Percentiles rank a stretch among this genome's conserved stretches.
Conservation (phyloP, 805 yeast species). For the Yamadazyma olivae region DNA sequence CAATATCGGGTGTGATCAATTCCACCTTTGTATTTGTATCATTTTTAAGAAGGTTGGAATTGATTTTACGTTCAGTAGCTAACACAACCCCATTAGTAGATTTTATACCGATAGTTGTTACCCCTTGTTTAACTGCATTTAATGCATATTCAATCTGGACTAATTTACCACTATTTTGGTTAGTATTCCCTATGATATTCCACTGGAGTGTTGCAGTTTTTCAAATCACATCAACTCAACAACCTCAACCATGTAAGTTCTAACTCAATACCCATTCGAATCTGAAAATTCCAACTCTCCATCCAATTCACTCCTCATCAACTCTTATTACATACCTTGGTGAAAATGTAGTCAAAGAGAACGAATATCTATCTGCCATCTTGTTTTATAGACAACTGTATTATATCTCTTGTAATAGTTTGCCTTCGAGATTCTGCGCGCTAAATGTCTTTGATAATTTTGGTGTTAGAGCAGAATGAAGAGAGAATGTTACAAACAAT, state of each 20-base stretch:
- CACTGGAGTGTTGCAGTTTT: too few species aligned
- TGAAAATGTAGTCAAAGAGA: constrained; percentile 94
- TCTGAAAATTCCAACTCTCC: neutral
- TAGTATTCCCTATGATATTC: too few species aligned
- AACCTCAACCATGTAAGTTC: too few species aligned
- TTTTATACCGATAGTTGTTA: constrained; percentile 88
- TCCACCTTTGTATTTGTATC: constrained; percentile 79
- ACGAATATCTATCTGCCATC: constrained; percentile 98
- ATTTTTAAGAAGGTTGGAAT: constrained; percentile 70
- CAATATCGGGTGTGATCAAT: constrained; percentile 88
- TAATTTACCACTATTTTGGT: constrained; percentile 73
- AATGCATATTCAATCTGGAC: constrained; percentile 97
- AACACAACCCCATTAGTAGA: constrained; percentile 95
- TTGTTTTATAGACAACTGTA: constrained; percentile 6
- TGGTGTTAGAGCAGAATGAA: too few species aligned
- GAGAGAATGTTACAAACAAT: too few species aligned
- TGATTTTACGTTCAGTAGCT: constrained; percentile 92
- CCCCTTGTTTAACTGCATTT: constrained; percentile 97
- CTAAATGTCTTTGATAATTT: too few species aligned
- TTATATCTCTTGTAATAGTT: neutral
- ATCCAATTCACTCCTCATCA: neutral
- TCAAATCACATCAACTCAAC: neutral
- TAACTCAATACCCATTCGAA: too few species aligned
- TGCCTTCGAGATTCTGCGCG: constrained; percentile 12
- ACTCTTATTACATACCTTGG: constrained; percentile 64